These are phyloP conservation scores for Blastobotrys raffinosifermentans DNA, from an alignment of 1,139 yeast species.

Conservation along the genomic window DNA sequence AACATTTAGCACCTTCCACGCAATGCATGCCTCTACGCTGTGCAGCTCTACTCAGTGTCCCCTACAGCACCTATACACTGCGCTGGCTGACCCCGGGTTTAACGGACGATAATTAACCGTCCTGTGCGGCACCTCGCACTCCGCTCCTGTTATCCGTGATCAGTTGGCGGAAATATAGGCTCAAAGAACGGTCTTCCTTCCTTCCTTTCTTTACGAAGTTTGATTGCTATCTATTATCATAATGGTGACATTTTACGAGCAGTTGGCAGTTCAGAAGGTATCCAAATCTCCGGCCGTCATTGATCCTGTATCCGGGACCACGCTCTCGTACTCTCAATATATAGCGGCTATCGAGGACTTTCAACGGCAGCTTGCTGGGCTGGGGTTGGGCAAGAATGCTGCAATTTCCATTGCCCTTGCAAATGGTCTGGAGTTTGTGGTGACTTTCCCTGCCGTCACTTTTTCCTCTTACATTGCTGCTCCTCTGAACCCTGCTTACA, in stretches of 20 bases:
- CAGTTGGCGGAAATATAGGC: too few species aligned
- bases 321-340: constrained; percentile 26
- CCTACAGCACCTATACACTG: too few species aligned
- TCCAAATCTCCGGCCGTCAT: constrained; percentile 20
- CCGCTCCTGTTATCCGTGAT: too few species aligned
- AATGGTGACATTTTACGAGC: constrained; percentile 24
- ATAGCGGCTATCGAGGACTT: constrained; percentile 23
- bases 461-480: constrained; percentile 54
- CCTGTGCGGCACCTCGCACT: too few species aligned
- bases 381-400: constrained; percentile 34
- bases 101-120: too few species aligned
- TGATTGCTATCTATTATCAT: too few species aligned
- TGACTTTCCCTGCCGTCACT: constrained; percentile 49
- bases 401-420: constrained; percentile 56
- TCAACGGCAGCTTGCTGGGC: constrained; percentile 26
- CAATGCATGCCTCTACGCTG: too few species aligned
- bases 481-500: constrained; percentile 58
- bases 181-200: too few species aligned
- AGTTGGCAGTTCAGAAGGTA: constrained; percentile 9
- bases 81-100: too few species aligned
- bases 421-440: constrained; percentile 51
- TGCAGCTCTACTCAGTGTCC: too few species aligned
- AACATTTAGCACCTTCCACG: too few species aligned
- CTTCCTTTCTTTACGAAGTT: too few species aligned
- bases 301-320: constrained; percentile 30